These are phyloP conservation scores for Vaccinium corymbosum DNA, from an alignment of 148 eudicot species.

Conservation along the genomic window DNA sequence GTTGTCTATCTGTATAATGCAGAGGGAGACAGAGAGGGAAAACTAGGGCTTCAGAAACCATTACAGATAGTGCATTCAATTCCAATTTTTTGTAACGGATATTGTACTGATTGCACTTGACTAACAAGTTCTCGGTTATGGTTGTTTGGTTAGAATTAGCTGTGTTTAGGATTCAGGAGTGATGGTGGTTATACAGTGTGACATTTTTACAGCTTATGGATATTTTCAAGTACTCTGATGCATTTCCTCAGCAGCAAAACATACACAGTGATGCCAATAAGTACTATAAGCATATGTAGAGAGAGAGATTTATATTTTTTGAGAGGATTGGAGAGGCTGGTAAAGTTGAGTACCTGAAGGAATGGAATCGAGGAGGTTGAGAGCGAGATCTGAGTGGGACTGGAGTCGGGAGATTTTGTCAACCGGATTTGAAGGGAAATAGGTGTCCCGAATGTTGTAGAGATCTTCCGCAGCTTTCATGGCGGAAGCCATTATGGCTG, in stretches of 20 bases:
- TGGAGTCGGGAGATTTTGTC: conserved; percentile 50
- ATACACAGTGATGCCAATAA: background rate
- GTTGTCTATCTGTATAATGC: background rate
- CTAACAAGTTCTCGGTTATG: background rate
- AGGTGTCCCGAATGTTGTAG: conserved; percentile 69
- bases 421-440: conserved; percentile 53
- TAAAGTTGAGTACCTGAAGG: conserved; percentile 43
- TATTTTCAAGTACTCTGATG: background rate
- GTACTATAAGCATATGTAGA: background rate
- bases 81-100: background rate
- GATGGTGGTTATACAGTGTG: background rate
- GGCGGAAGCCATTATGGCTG: conserved; percentile 40
- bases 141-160: background rate
- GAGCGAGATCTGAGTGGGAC: conserved; percentile 51
- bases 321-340: background rate
- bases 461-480: conserved; percentile 51
- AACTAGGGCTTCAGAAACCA: background rate
- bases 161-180: background rate
- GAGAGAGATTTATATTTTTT: background rate
- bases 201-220: background rate
- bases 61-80: background rate
- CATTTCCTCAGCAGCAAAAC: conserved; percentile 4
- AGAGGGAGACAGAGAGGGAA: background rate
- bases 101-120: background rate
- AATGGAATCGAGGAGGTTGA: conserved; percentile 60